Evolutionary conservation across 169 alveolate species (phyloP), one percentile per base, ranked within the genome.

Genomic region (Plasmodium relictum): DNA sequence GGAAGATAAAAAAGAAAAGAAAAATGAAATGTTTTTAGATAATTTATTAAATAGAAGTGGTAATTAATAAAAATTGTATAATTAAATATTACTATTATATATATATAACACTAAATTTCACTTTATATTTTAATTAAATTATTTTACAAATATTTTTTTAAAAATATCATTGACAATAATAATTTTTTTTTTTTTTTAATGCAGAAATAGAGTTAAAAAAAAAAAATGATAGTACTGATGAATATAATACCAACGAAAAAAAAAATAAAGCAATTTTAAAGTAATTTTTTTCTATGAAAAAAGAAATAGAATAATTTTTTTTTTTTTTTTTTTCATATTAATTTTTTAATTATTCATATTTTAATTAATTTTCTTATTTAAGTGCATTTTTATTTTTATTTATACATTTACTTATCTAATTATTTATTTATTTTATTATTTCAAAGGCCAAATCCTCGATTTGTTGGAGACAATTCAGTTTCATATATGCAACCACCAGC

Each of bases 401-500:
- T 22, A n/a, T 65, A n/a, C 16, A 18, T 37, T 24, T 39, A 6
- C 26, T 39, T 65, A 41, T 8, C 16, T 12, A 18, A 18, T 74
- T 56, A 31, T 26, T 16, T 20, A 66, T 18, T 12, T 18, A 56
- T 56, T 56, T 9, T 37, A 8, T 18, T 37, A 8, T 8, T 24
- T 80, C 66, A n/a, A 20, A 80, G 90, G 41, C 90, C 90, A 4
- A 80, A 80, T 65, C 90, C 90, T 14, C 61, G 78, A 41, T 80
- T 80, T 71, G 90, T 52, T 14, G 90, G 80, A 16, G 90, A 80
- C 52, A 66, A 63, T 0, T 62, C 65, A 7, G 20, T 39, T 54
- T 80, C 90, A 9, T 42, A 24, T n/a, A 41, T 80, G 72, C 90
- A 80, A 41, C 90, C 90, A n/a, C 16, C 52, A 31, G 26, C 66